Conservation (phyloP, 1,139 yeast species). For the Geotrichum candidum region DNA sequence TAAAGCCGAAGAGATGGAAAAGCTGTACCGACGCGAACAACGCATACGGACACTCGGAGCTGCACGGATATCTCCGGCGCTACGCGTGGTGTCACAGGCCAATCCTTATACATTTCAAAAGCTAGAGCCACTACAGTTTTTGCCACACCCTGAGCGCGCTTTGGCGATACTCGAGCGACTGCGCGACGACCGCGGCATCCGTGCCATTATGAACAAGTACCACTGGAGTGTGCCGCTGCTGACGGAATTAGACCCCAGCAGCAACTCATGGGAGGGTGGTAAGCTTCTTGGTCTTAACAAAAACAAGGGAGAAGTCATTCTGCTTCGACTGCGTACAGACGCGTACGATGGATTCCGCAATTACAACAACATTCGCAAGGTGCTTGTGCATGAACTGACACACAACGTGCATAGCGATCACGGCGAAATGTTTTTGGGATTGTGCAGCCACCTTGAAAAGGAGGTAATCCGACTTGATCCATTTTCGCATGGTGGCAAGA, state of each 20-base stretch:
- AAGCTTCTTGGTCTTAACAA: conserved; percentile 35
- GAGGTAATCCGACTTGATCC: conserved; percentile 36
- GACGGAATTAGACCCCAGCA: conserved; percentile 39
- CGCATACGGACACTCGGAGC: conserved; percentile 6
- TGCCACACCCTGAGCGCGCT: conserved; percentile 34
- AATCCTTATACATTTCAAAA: conserved; percentile 33
- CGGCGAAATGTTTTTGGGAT: conserved; percentile 36
- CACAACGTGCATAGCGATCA: conserved; percentile 38
- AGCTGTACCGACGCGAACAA: conserved; percentile 6
- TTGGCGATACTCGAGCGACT: conserved; percentile 31
- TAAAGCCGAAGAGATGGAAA: conserved; percentile 24
- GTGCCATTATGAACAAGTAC: conserved; percentile 36
- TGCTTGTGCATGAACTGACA: conserved; percentile 39
- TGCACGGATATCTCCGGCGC: background rate
- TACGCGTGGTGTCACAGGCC: background rate
- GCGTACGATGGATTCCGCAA: conserved; percentile 37
- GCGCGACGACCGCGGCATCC: conserved; percentile 35
- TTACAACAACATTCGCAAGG: conserved; percentile 34
- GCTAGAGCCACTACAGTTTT: conserved; percentile 32
- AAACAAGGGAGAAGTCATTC: conserved; percentile 36
- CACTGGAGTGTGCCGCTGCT: conserved; percentile 35
- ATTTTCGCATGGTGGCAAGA: conserved; percentile 23
- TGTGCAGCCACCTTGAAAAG: conserved; percentile 32
- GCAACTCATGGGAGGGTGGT: conserved; percentile 32
- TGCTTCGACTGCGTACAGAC: conserved; percentile 38